These are phyloP conservation scores for Ophiorrhiza pumila DNA, from an alignment of 257 asterid genomes.

Conservation along the genomic window DNA sequence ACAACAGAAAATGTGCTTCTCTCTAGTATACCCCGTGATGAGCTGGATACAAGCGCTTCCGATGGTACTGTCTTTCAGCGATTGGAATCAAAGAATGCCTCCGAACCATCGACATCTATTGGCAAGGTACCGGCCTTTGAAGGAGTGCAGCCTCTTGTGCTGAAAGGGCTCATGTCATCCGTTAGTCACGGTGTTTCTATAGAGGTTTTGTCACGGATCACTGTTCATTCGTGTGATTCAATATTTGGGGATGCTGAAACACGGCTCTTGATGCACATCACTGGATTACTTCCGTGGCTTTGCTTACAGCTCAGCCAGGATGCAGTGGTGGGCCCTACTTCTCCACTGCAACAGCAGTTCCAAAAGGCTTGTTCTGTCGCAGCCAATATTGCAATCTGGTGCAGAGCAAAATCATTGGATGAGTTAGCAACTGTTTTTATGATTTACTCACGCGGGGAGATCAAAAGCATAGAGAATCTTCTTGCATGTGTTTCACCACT, in stretches of 20 bases:
- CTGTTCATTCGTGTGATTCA: constrained; percentile 94
- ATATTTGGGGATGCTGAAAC: constrained; percentile 92
- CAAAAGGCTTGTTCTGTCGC: constrained; percentile 87
- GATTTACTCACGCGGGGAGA: constrained; percentile 77
- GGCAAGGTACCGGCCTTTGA: constrained; percentile 80
- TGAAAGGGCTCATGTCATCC: constrained; percentile 88
- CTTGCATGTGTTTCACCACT: constrained; percentile 91
- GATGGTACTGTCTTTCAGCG: constrained; percentile 69
- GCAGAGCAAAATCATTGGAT: constrained; percentile 77
- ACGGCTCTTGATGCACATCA: constrained; percentile 91
- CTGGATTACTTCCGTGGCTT: constrained; percentile 99
- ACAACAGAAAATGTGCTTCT: constrained; percentile 98
- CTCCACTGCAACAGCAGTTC: constrained; percentile 61
- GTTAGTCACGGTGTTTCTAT: constrained; percentile 86
- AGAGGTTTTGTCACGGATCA: constrained; percentile 86
- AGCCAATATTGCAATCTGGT: constrained; percentile 81
- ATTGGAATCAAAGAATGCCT: constrained; percentile 49
- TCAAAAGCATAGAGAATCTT: constrained; percentile 76
- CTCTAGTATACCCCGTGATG: constrained; percentile 97
- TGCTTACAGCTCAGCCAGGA: constrained; percentile 93
- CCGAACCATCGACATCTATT: constrained; percentile 49
- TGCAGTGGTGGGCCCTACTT: constrained; percentile 45
- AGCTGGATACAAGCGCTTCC: constrained; percentile 51
- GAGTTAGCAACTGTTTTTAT: constrained; percentile 81
- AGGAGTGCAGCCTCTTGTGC: constrained; percentile 96